A percentile compares a stretch with the other conserved stretches of the same genome.
phyloP scores from a whole-genome alignment of 2,329 filamentous ascomycete species.

The Verticillium zaregamsianum region DNA sequence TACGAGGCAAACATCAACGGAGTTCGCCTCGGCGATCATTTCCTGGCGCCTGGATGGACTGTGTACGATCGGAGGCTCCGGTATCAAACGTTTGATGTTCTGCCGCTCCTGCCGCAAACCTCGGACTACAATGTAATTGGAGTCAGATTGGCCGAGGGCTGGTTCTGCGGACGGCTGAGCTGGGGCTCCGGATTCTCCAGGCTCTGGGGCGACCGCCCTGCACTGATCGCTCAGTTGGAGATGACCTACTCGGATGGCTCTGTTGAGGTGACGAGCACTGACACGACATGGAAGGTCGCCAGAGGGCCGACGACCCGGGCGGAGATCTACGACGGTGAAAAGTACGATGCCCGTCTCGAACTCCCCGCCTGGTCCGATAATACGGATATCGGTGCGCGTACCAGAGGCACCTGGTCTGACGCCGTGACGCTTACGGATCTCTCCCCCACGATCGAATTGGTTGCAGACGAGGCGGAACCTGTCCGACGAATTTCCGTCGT shows the following conservation, averaged over 20 bases:
- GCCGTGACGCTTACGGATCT: too few relatives aligned
- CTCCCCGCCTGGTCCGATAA: not conserved
- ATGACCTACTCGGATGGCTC: slow-evolving; percentile 4
- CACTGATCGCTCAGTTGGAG: not conserved
- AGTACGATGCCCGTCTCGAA: slow-evolving; percentile 5
- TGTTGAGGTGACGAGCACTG: not conserved
- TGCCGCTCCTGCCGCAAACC: slow-evolving; percentile 25
- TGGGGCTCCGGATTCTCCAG: slow-evolving; percentile 11
- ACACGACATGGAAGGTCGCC: not conserved
- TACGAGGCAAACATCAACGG: slow-evolving; percentile 46
- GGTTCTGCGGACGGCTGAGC: slow-evolving; percentile 31
- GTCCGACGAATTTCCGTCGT: too few relatives aligned
- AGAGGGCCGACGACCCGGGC: slow-evolving; percentile 5
- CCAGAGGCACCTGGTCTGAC: too few relatives aligned
- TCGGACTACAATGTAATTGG: slow-evolving; percentile 29
- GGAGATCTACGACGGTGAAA: slow-evolving; percentile 12
- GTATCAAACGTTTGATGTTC: slow-evolving; percentile 51
- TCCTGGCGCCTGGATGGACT: slow-evolving; percentile 48
- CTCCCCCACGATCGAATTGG: too few relatives aligned
- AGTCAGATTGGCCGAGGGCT: slow-evolving; percentile 40
- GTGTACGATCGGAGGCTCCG: slow-evolving; percentile 42
- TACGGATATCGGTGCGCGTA: not conserved
- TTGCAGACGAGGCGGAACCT: too few relatives aligned
- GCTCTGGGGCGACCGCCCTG: slow-evolving; percentile 16
- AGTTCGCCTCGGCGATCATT: slow-evolving; percentile 28